Percentiles rank a stretch among this genome's conserved stretches.
These are phyloP conservation scores for Gardenia jasminoides DNA, from an alignment of 257 asterid genomes.

Conservation along the genomic window DNA sequence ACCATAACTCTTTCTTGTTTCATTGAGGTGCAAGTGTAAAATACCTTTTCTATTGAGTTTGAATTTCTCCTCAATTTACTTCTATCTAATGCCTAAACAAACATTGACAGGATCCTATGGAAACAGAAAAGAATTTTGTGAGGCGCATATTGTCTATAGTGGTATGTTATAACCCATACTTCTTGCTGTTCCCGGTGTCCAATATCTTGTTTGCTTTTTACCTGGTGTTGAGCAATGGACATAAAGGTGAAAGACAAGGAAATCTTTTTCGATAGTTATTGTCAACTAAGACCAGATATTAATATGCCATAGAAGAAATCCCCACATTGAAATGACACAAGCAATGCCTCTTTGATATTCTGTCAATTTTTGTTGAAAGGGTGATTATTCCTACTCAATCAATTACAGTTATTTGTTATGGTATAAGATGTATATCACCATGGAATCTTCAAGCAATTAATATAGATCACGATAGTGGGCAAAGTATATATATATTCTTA, in stretches of 20 bases:
- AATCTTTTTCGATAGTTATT: background rate
- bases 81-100: slow-evolving; percentile 19
- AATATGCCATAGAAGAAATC: background rate
- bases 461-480: background rate
- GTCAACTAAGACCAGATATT: background rate
- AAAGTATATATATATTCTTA: background rate
- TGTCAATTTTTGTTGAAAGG: background rate
- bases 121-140: slow-evolving; percentile 79
- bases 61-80: slow-evolving; percentile 3
- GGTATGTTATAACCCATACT: slow-evolving; percentile 51
- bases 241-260: background rate
- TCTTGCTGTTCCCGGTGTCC: background rate
- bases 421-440: background rate
- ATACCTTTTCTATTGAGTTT: slow-evolving; percentile 13
- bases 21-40: slow-evolving; percentile 63
- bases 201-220: background rate
- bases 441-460: background rate
- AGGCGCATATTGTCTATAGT: slow-evolving; percentile 82
- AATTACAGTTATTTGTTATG: background rate
- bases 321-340: background rate
- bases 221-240: background rate
- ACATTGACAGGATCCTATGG: slow-evolving; percentile 87
- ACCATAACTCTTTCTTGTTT: slow-evolving; percentile 74
- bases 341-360: background rate
- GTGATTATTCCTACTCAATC: background rate